Percentiles rank a stretch among this genome's conserved stretches.
These are phyloP conservation scores for Poa annua DNA, from an alignment of 176 grass and related monocot species.

Conservation along the genomic window DNA sequence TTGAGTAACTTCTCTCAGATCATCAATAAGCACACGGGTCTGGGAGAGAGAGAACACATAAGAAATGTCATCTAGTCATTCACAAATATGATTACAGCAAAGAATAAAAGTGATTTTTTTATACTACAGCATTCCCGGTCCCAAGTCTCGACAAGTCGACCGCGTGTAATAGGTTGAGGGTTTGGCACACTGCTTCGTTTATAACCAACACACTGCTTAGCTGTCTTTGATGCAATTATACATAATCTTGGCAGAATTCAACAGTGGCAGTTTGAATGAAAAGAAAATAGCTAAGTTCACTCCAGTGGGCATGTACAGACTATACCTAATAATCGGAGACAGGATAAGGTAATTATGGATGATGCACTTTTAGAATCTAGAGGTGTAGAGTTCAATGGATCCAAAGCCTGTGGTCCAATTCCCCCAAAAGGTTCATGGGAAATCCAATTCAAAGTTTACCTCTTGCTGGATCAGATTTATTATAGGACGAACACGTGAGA, in stretches of 20 bases:
- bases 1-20: slow-evolving; percentile 78
- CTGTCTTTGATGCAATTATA: neutral
- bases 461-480: slow-evolving; percentile 90
- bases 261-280: neutral
- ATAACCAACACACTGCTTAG: neutral
- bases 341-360: neutral
- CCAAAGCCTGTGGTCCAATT: neutral
- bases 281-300: neutral
- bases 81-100: neutral
- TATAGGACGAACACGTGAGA: slow-evolving; percentile 75
- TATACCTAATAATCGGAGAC: slow-evolving; percentile 8
- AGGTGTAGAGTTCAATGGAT: neutral
- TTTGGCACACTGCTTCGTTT: neutral
- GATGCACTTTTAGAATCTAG: neutral
- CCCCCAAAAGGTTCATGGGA: slow-evolving; percentile 20
- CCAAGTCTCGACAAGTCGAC: neutral
- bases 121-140: neutral
- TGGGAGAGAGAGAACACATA: slow-evolving; percentile 38
- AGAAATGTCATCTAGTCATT: slow-evolving; percentile 27
- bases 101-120: neutral
- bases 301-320: neutral
- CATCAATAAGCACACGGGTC: slow-evolving; percentile 91
- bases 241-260: neutral
- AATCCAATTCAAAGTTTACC: slow-evolving; percentile 50
- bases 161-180: neutral